phyloP scores from a whole-genome alignment of 2,329 filamentous ascomycete species.

The Penicillium sp. region DNA sequence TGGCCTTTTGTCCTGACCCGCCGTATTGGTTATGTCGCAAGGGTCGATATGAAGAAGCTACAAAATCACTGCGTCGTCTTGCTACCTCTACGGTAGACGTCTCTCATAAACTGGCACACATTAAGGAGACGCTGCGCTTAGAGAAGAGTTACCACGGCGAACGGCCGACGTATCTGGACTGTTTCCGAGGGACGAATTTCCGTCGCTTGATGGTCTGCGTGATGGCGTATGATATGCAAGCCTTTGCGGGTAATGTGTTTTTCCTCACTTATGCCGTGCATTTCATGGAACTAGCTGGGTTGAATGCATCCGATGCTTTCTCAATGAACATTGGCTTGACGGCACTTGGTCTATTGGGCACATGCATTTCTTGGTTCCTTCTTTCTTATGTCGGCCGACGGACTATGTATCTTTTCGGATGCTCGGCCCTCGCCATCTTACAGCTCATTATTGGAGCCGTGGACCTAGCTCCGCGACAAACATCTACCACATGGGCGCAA shows the following conservation, averaged over 20 bases:
- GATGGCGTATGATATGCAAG: slow-evolving; percentile 34
- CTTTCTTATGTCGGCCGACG: slow-evolving; percentile 42
- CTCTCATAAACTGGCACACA: slow-evolving; percentile 25
- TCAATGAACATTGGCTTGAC: slow-evolving; percentile 44
- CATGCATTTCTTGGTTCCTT: slow-evolving; percentile 44
- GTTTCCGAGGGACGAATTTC: slow-evolving; percentile 28
- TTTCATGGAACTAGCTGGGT: slow-evolving; percentile 38
- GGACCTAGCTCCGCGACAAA: slow-evolving; percentile 37
- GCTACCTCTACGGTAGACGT: slow-evolving; percentile 20
- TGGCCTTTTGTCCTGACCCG: slow-evolving; percentile 26
- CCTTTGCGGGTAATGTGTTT: slow-evolving; percentile 28
- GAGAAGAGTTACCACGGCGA: slow-evolving; percentile 23
- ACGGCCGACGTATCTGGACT: slow-evolving; percentile 23
- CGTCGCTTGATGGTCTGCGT: slow-evolving; percentile 30
- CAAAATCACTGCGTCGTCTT: slow-evolving; percentile 19
- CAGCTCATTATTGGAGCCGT: slow-evolving; percentile 42
- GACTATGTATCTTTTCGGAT: slow-evolving; percentile 42
- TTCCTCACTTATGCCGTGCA: slow-evolving; percentile 34
- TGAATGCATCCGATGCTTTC: slow-evolving; percentile 26
- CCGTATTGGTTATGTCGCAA: slow-evolving; percentile 30
- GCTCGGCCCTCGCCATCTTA: slow-evolving; percentile 34
- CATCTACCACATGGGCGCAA: slow-evolving; percentile 41
- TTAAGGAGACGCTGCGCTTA: slow-evolving; percentile 29
- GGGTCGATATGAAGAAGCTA: slow-evolving; percentile 21
- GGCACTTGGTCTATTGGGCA: slow-evolving; percentile 46